These are phyloP conservation scores for Kodamaea hsintzibuensis DNA, from an alignment of 805 yeast genomes.

Conservation along the genomic window DNA sequence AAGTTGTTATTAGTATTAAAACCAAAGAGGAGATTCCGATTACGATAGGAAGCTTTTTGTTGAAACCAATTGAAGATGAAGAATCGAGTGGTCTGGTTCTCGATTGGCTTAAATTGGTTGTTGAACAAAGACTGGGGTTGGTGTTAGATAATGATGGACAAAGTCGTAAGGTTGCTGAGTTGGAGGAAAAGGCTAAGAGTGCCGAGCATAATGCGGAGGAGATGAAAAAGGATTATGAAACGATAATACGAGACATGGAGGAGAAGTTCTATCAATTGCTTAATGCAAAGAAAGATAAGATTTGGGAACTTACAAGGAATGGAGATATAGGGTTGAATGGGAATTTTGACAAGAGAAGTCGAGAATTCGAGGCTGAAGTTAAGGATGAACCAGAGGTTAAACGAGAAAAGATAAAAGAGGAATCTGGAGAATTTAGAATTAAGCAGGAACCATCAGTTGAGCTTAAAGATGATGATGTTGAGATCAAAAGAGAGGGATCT, in stretches of 20 bases:
- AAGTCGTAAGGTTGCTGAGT: not conserved
- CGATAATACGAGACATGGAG: conserved; percentile 25
- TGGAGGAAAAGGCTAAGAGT: conserved; percentile 9
- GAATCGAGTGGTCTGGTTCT: conserved; percentile 16
- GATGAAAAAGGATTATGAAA: conserved; percentile 17
- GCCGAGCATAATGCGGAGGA: conserved; percentile 14
- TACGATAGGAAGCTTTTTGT: conserved; percentile 28
- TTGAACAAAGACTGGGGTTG: conserved; percentile 15
- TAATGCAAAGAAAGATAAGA: conserved; percentile 31
- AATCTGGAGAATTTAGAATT: conserved; percentile 6
- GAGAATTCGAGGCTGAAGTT: conserved; percentile 1
- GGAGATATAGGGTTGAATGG: conserved; percentile 12
- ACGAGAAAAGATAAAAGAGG: conserved; percentile 1
- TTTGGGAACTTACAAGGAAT: conserved; percentile 24
- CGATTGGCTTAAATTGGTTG: conserved; percentile 27
- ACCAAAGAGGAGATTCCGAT: conserved; percentile 25
- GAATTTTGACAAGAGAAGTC: conserved; percentile 10
- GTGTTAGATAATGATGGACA: conserved; percentile 2
- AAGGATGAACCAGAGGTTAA: not conserved
- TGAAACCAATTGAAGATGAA: conserved; percentile 16
- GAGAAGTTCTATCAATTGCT: conserved; percentile 28
- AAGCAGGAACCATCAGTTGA: not conserved
- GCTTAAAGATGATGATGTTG: not conserved
- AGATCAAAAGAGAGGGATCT: not conserved
- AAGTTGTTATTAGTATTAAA: conserved; percentile 15